Percentiles rank a stretch among this genome's conserved stretches.
phyloP scores from a whole-genome alignment of 164 flowering plant species.

The Tetrastigma voinierianum region DNA sequence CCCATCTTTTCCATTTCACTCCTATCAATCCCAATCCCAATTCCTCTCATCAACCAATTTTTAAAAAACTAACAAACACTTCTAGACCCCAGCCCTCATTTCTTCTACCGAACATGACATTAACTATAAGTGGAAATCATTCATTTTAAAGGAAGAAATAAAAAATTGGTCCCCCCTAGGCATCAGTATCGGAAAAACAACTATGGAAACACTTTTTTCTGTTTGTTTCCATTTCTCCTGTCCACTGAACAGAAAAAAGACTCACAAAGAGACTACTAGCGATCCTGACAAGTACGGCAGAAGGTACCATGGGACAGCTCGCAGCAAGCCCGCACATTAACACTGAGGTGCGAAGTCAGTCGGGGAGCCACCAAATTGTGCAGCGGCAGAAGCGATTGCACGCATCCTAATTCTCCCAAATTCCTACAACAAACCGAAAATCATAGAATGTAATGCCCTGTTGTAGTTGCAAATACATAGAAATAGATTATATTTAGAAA shows the following conservation, averaged over 20 bases:
- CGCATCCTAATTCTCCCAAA: conserved; percentile 67
- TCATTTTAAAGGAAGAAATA: neutral
- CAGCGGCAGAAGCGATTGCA: conserved; percentile 72
- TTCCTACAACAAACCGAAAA: conserved; percentile 37
- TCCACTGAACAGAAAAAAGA: conserved; percentile 52
- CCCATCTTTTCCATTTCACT: conserved; percentile 56
- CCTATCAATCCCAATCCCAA: conserved; percentile 58
- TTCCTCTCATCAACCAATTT: conserved; percentile 30
- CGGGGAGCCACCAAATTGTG: conserved; percentile 34
- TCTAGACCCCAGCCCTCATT: conserved; percentile 6
- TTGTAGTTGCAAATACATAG: too few relatives aligned
- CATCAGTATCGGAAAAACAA: conserved; percentile 1
- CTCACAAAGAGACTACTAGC: conserved; percentile 91
- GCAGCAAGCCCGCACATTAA: conserved; percentile 61
- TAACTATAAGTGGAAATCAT: neutral
- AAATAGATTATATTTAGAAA: too few relatives aligned
- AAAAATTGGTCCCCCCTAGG: neutral
- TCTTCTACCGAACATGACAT: neutral
- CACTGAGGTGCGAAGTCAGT: conserved; percentile 69
- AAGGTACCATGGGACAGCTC: conserved; percentile 98
- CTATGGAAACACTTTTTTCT: neutral
- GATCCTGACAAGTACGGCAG: conserved; percentile 94
- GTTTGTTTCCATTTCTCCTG: neutral
- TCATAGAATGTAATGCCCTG: neutral
- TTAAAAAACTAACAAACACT: conserved; percentile 11